A percentile compares a stretch with the other conserved stretches of the same genome.
Conservation (phyloP, 352 stramenopile genomes). For the Phytophthora europaea region DNA sequence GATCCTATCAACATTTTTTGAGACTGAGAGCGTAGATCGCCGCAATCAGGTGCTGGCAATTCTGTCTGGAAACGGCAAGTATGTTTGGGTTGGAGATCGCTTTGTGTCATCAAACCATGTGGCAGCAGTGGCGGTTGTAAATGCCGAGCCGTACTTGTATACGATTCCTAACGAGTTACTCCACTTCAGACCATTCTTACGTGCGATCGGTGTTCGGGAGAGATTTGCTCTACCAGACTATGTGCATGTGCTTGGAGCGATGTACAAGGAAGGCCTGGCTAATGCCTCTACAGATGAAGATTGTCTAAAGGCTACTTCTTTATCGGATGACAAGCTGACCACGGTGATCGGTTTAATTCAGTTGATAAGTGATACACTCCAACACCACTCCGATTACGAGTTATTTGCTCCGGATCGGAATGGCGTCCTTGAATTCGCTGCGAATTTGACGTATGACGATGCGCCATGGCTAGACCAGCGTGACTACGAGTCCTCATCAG, state of each 20-base stretch:
- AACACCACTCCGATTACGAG: slow-evolving; percentile 64
- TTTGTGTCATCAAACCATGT: slow-evolving; percentile 70
- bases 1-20: slow-evolving; percentile 65
- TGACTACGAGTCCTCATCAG: slow-evolving; percentile 44
- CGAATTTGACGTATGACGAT: slow-evolving; percentile 74
- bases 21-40: slow-evolving; percentile 41
- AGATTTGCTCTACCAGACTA: slow-evolving; percentile 69
- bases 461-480: slow-evolving; percentile 72
- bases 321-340: slow-evolving; percentile 57
- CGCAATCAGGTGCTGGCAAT: slow-evolving; percentile 44
- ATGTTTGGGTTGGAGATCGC: slow-evolving; percentile 68
- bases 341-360: slow-evolving; percentile 74
- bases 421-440: slow-evolving; percentile 48
- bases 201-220: slow-evolving; percentile 69
- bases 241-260: slow-evolving; percentile 62
- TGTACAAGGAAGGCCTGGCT: slow-evolving; percentile 52
- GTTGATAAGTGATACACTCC: slow-evolving; percentile 68
- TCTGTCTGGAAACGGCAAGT: slow-evolving; percentile 54
- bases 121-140: slow-evolving; percentile 55
- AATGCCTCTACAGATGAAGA: slow-evolving; percentile 19
- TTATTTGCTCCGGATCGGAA: slow-evolving; percentile 64
- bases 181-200: slow-evolving; percentile 72
- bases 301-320: slow-evolving; percentile 16
- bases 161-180: slow-evolving; percentile 69
- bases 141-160: slow-evolving; percentile 75